These are phyloP conservation scores for Aspergillus kassunensis DNA, from an alignment of 495 filamentous ascomycete species.

Conservation along the genomic window DNA sequence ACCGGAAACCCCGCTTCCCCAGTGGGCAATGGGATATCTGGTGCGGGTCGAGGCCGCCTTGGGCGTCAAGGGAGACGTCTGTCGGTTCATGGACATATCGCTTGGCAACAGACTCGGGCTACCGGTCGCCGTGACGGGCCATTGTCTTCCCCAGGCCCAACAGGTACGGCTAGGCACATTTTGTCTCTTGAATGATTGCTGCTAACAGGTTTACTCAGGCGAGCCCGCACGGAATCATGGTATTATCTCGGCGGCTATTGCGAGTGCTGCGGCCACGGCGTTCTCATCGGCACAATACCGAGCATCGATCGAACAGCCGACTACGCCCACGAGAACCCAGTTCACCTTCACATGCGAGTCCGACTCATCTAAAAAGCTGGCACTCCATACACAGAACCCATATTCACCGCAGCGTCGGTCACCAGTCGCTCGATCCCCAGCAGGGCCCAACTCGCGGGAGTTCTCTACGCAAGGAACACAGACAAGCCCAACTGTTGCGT, in stretches of 20 bases:
- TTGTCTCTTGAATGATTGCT: not conserved
- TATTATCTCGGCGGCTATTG: slow-evolving; percentile 87
- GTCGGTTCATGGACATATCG: slow-evolving; percentile 36
- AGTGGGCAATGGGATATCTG: slow-evolving; percentile 62
- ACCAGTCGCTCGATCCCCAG: slow-evolving; percentile 27
- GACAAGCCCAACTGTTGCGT: slow-evolving; percentile 53
- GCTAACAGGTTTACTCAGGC: slow-evolving; percentile 21
- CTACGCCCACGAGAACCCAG: slow-evolving; percentile 65
- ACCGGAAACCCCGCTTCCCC: slow-evolving; percentile 48
- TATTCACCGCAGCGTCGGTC: slow-evolving; percentile 31
- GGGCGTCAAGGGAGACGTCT: slow-evolving; percentile 67
- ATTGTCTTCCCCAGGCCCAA: slow-evolving; percentile 36
- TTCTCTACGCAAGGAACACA: slow-evolving; percentile 60
- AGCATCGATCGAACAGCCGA: slow-evolving; percentile 67
- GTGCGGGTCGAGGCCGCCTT: slow-evolving; percentile 74
- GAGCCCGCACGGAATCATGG: slow-evolving; percentile 54
- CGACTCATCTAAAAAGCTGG: slow-evolving; percentile 62
- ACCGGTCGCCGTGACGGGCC: slow-evolving; percentile 36
- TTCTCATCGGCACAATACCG: slow-evolving; percentile 52
- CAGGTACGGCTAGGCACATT: slow-evolving; percentile 26
- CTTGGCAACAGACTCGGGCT: slow-evolving; percentile 32
- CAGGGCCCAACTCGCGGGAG: slow-evolving; percentile 31
- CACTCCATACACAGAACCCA: slow-evolving; percentile 41
- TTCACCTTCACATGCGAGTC: slow-evolving; percentile 92
- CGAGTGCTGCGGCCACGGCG: slow-evolving; percentile 76